Evolutionary conservation across 129 eudicot genomes (phyloP).

Genomic region (Rutidosis leptorrhynchoides): DNA sequence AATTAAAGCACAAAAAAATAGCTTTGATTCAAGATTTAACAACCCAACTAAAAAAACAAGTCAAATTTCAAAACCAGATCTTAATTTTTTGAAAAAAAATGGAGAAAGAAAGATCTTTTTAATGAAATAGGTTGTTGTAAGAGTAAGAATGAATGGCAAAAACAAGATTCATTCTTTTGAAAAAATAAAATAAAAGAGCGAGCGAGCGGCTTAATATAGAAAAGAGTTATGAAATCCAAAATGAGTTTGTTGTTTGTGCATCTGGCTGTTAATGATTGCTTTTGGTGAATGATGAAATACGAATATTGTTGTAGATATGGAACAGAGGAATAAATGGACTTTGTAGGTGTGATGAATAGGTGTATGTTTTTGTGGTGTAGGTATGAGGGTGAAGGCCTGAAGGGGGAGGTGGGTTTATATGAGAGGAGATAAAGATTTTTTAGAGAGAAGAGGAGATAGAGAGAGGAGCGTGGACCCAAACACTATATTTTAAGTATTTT

Average conservation of each 20-base stretch:
- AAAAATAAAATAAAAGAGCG: background rate
- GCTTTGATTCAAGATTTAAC: slow-evolving; percentile 27
- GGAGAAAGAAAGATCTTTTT: background rate
- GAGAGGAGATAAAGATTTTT: slow-evolving; percentile 46
- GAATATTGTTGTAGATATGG: slow-evolving; percentile 14
- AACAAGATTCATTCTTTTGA: slow-evolving; percentile 14
- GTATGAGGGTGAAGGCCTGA: slow-evolving; percentile 16
- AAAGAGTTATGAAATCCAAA: slow-evolving; percentile 27
- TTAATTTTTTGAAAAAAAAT: slow-evolving; percentile 10
- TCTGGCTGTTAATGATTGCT: slow-evolving; percentile 6
- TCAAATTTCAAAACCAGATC: slow-evolving; percentile 23
- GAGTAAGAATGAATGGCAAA: slow-evolving; percentile 12
- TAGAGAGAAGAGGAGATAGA: background rate
- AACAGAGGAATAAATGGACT: slow-evolving; percentile 29
- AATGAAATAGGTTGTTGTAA: background rate
- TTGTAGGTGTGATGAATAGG: slow-evolving; percentile 22
- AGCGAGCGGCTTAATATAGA: slow-evolving; percentile 50
- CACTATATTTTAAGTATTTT: too few species aligned
- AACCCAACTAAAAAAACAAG: slow-evolving; percentile 17
- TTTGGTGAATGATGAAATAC: background rate
- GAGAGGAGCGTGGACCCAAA: too few species aligned
- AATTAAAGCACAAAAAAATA: slow-evolving; percentile 35
- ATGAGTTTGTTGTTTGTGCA: slow-evolving; percentile 13
- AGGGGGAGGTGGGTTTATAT: slow-evolving; percentile 52
- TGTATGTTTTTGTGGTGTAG: slow-evolving; percentile 19